Base-by-base conservation (phyloP, 2,329 filamentous ascomycete species). In the Trichoderma sp. region DNA sequence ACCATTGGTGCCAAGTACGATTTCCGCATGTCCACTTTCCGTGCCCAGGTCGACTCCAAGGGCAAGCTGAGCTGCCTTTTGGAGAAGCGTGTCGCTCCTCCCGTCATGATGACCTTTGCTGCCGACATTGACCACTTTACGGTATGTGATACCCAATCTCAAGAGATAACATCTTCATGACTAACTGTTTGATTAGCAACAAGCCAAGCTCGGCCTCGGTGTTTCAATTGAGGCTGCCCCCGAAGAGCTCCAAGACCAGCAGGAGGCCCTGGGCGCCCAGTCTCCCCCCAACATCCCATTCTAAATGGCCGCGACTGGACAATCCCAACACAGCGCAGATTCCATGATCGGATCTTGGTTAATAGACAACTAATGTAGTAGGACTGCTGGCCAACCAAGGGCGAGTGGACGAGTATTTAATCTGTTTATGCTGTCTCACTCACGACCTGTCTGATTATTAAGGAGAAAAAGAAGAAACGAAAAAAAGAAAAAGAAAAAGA, bases 1-100 rank as follows among this genome's bases (percentile, higher is more conserved):
- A 94, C 95, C 70, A 88, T 98, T 78, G 96, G 95, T 79, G 93
- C 94, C 81, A 99, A 99, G 85, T 99, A 99, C 84, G 95, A 98
- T 82, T 99, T 99, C 90, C 90, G 93, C 80, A 93, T 94, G 85
- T 96, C 93, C 70, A 96, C 94, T 65, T 97, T 98, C 90, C 91
- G 95, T 76, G 96, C 95, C 58, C 96, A 99, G 85, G 89, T 98
- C 77, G 96, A 99, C 84, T 97, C 94, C 79, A 91, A 93, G 81
- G 96, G 96, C 82, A 97, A 97, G 86, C 88, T 99, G 73, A 93
- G 92, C 83, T 96, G 94, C 81, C 85, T 98, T 79, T 85, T 98
- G 76, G 96, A 99, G 88, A 98, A 98, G 90, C 92, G 94, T 79
- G 93, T 99, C 79, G 94, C 94, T 34, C 94, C 94, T 75, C 93